These are phyloP conservation scores for Clausena lansium DNA, from an alignment of 345 rosid genomes.

Conservation along the genomic window DNA sequence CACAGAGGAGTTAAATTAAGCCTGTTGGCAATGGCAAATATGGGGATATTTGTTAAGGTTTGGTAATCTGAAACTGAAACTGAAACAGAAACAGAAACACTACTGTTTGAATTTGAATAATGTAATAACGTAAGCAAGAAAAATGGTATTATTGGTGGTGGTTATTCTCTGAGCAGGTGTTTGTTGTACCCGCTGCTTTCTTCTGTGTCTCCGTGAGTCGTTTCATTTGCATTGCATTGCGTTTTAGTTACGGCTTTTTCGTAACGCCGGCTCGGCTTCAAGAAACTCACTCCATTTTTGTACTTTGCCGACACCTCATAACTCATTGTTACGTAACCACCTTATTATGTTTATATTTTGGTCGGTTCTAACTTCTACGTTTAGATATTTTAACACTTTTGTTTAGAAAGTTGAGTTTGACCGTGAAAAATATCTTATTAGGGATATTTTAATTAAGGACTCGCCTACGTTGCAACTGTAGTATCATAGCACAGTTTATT, in stretches of 20 bases:
- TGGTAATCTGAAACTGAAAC: conserved; percentile 7
- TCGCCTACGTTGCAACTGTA: too few relatives aligned
- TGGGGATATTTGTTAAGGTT: background rate
- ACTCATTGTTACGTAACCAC: too few relatives aligned
- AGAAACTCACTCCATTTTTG: background rate
- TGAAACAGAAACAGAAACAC: background rate
- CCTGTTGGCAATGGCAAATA: too few relatives aligned
- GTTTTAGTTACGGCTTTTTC: background rate
- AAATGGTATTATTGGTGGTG: background rate
- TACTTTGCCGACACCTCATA: background rate
- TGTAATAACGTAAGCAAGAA: background rate
- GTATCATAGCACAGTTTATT: too few relatives aligned
- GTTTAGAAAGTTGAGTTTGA: background rate
- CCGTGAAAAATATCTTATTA: background rate
- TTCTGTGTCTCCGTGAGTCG: background rate
- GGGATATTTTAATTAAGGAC: too few relatives aligned
- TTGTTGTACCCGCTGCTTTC: conserved; percentile 14
- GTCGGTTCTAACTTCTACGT: too few relatives aligned
- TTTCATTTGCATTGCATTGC: background rate
- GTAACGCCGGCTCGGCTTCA: background rate
- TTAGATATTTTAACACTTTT: too few relatives aligned
- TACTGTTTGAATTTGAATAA: background rate
- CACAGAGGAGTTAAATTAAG: too few relatives aligned
- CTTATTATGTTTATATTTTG: too few relatives aligned
- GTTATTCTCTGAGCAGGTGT: background rate